These are phyloP conservation scores for Asterophora parasitica DNA, from an alignment of 768 basidiomycete species.

Conservation along the genomic window DNA sequence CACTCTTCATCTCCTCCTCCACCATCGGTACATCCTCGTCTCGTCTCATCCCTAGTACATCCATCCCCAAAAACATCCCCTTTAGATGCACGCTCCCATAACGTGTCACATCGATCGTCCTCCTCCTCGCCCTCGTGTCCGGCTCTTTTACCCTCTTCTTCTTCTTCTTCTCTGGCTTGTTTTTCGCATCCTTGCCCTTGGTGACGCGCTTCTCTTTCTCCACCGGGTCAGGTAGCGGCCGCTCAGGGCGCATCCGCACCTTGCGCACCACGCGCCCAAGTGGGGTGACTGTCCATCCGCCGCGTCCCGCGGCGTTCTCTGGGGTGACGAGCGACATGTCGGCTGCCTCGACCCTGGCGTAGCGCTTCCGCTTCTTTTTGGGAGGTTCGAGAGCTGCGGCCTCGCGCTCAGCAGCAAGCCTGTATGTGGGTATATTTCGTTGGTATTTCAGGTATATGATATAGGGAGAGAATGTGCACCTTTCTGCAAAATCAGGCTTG, in stretches of 20 bases:
- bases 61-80: conserved; percentile 58
- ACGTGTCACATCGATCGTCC: conserved; percentile 67
- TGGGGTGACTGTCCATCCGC: conserved; percentile 67
- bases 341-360: conserved; percentile 39
- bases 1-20: conserved; percentile 18
- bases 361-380: conserved; percentile 39
- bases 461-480: conserved; percentile 34
- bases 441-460: too few relatives aligned
- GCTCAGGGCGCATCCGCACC: conserved; percentile 64
- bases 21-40: conserved; percentile 12
- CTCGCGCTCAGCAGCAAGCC: conserved; percentile 32
- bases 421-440: conserved; percentile 7
- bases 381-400: conserved; percentile 27
- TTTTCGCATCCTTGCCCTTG: conserved; percentile 13
- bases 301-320: conserved; percentile 44
- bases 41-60: conserved; percentile 20
- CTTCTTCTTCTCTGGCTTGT: conserved; percentile 25
- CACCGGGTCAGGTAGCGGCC: conserved; percentile 43
- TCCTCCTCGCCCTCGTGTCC: conserved; percentile 51
- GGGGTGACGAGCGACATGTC: conserved; percentile 66
- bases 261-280: conserved; percentile 63
- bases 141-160: conserved; percentile 47
- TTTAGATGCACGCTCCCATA: conserved; percentile 70
- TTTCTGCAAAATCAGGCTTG: conserved; percentile 65
- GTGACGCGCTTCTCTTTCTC: conserved; percentile 17